Conservation (phyloP, 495 filamentous ascomycete species). For the Aspergillus heteromorphus region DNA sequence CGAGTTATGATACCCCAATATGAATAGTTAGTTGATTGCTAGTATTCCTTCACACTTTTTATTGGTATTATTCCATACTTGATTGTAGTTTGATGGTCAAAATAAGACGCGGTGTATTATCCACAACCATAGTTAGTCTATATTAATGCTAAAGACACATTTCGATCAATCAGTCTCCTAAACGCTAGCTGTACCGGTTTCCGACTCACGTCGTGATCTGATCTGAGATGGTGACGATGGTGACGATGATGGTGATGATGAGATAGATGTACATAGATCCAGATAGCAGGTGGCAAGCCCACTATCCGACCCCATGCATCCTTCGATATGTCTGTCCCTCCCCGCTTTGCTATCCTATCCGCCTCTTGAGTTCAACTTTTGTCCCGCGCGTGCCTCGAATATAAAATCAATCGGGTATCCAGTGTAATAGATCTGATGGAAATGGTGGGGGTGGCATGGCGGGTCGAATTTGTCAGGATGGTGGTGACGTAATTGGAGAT, state of each 20-base stretch:
- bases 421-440: constrained; percentile 21
- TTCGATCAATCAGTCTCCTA: neutral
- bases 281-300: too few species aligned
- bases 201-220: neutral
- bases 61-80: too few species aligned
- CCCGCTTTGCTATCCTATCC: neutral
- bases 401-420: constrained; percentile 37
- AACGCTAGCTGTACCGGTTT: neutral
- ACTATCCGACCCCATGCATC: too few species aligned
- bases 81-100: neutral
- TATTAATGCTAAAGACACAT: neutral
- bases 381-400: constrained; percentile 2
- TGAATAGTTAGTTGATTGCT: too few species aligned
- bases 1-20: too few species aligned
- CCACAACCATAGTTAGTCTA: neutral
- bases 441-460: constrained; percentile 16
- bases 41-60: too few species aligned
- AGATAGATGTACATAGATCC: neutral
- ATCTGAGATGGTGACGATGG: too few species aligned
- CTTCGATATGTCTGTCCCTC: neutral
- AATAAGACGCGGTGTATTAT: neutral
- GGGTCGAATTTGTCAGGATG: constrained; percentile 18
- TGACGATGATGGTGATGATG: too few species aligned
- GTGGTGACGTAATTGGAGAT: neutral
- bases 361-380: neutral